Evolutionary conservation across 1,284 basidiomycete genomes (phyloP).

Genomic region (Tilletia setariae): DNA sequence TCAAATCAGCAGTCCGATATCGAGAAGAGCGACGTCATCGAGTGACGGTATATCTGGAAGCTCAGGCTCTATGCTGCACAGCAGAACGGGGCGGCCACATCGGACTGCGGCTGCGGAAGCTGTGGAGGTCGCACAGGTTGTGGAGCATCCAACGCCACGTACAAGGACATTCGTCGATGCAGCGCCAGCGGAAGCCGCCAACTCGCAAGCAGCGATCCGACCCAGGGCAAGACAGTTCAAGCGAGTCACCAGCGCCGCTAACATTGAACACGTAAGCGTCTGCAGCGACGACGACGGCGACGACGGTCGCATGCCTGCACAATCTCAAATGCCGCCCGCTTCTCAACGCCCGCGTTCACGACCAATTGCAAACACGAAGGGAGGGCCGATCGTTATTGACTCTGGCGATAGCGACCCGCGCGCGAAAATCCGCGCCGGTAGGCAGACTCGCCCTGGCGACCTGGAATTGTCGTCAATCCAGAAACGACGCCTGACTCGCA

Average conservation of each 20-base stretch:
- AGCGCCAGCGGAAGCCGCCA: not conserved
- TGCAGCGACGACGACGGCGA: not conserved
- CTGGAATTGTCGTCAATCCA: too few species aligned
- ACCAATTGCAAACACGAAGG: not conserved
- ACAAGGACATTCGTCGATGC: too few species aligned
- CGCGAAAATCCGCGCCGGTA: too few species aligned
- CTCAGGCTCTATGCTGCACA: too few species aligned
- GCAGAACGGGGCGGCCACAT: too few species aligned
- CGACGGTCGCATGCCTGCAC: not conserved
- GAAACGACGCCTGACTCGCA: too few species aligned
- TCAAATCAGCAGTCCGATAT: not conserved
- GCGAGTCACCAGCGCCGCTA: not conserved
- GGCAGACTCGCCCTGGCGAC: too few species aligned
- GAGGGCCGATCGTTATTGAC: not conserved
- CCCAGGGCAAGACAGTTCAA: not conserved
- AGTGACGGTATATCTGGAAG: too few species aligned
- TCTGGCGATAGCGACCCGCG: not conserved
- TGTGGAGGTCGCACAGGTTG: too few species aligned
- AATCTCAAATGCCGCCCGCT: not conserved
- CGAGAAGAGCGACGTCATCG: too few species aligned
- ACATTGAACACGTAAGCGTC: not conserved
- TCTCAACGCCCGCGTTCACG: not conserved
- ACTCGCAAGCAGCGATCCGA: not conserved
- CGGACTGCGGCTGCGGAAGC: too few species aligned
- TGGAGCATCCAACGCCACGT: too few species aligned